phyloP scores from a whole-genome alignment of 2,329 filamentous ascomycete species.

The Trichophaea hybrida region DNA sequence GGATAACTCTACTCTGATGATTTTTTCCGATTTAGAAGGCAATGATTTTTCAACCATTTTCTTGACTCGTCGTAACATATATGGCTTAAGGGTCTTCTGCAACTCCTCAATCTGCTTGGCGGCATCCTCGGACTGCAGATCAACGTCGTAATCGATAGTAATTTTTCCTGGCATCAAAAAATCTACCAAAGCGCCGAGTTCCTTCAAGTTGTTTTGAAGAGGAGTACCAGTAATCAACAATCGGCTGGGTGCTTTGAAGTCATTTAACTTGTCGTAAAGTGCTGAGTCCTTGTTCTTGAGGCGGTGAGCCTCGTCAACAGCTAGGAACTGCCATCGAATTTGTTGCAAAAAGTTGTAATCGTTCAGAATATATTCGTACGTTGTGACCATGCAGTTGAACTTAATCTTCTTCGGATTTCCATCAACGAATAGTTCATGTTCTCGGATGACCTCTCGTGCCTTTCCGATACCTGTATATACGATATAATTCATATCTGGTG shows the following conservation, averaged over 20 bases:
- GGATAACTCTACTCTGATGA: slow-evolving; percentile 91
- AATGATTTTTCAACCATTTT: slow-evolving; percentile 94
- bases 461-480: slow-evolving; percentile 86
- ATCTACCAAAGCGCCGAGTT: slow-evolving; percentile 82
- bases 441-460: slow-evolving; percentile 71
- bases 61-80: slow-evolving; percentile 89
- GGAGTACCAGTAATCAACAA: slow-evolving; percentile 93
- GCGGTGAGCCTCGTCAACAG: slow-evolving; percentile 90
- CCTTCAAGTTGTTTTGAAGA: slow-evolving; percentile 90
- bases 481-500: slow-evolving; percentile 90
- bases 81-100: slow-evolving; percentile 76
- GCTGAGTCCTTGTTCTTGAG: slow-evolving; percentile 94
- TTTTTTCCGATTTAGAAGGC: slow-evolving; percentile 95
- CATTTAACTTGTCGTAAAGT: slow-evolving; percentile 68
- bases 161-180: slow-evolving; percentile 95
- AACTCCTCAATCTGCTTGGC: slow-evolving; percentile 76
- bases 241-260: slow-evolving; percentile 76
- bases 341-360: slow-evolving; percentile 72
- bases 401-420: slow-evolving; percentile 78
- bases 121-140: slow-evolving; percentile 64
- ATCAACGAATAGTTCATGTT: slow-evolving; percentile 77
- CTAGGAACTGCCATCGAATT: slow-evolving; percentile 95
- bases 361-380: slow-evolving; percentile 86
- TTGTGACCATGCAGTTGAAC: slow-evolving; percentile 95
- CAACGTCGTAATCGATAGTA: slow-evolving; percentile 79